Evolutionary conservation across 164 flowering plant genomes (phyloP), one percentile per base, ranked within the genome.

Genomic region (Cinnamomum chago): DNA sequence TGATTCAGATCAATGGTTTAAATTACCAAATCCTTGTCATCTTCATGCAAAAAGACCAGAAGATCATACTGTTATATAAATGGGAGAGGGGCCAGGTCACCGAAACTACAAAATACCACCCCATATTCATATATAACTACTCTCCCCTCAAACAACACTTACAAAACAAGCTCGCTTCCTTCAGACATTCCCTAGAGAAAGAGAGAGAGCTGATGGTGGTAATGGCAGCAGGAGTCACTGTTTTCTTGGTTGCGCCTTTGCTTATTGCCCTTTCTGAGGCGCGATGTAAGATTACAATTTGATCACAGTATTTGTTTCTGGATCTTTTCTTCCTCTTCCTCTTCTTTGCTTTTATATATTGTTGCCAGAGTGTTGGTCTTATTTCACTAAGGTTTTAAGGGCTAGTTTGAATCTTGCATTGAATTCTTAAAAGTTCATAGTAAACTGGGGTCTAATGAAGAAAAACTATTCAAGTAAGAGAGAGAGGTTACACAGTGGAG

Each of bases 161-260:
- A 60, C 5, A 20, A 65, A 23, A 65, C 67, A 23, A 25, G 2
- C 67, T n/a, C 30, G 9, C 14, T 27, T 13, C 14, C 35, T 12
- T 65, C 25, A 24, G 24, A 10, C 13, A 11, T 24, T 14, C 17
- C 67, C 24, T 64, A 27, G 50, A 67, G 6, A 28, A 11, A 67
- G 23, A 28, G 3, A 28, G 50, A 18, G 62, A 9, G 2, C 47
- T 7, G 47, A 40, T 40, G 47, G 47, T 9, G 47, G 47, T 40
- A 62, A 72, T 72, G 74, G 67, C 68, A 2, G 9, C 74, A 14
- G 20, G 24, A 60, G 35, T 72, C 67, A 27, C 33, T 27, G 23
- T 60, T 60, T 62, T 72, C 55, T 15, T 60, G 55, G 25, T 23
- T 12, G 67, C 74, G 28, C 33, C 33, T 1, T 35, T 40, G 3